Conservation (phyloP, 139 green algal genomes). For the Deuterostichococcus epilithicus region DNA sequence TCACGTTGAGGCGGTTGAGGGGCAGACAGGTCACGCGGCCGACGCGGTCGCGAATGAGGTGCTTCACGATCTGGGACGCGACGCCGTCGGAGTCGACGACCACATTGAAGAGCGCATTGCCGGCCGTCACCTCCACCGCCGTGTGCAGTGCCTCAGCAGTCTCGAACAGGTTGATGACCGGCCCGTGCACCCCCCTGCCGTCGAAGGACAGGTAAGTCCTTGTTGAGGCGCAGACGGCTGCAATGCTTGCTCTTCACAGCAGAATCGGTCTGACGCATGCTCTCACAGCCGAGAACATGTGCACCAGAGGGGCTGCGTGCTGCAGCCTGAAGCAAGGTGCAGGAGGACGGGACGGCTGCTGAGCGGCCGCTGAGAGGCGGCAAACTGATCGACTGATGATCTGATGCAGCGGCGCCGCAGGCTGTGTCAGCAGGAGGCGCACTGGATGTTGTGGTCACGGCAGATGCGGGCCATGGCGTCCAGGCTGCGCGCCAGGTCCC, state of each 20-base stretch:
- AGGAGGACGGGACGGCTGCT: no score
- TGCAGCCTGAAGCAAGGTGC: no score
- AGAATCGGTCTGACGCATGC: no score
- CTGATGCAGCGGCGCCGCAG: no score
- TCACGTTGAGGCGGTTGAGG: constrained; percentile 66
- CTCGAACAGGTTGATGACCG: constrained; percentile 89
- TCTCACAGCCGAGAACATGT: no score
- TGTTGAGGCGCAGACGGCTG: no score
- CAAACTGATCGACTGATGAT: no score
- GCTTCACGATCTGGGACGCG: constrained; percentile 58
- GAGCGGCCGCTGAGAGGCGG: no score
- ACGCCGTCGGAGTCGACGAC: constrained; percentile 82
- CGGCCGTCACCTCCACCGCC: constrained; percentile 82
- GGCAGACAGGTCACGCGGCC: constrained; percentile 94
- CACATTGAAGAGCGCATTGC: constrained; percentile 62
- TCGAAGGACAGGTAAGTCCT: no score
- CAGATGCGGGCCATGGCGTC: constrained; percentile 52
- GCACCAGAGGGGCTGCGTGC: no score
- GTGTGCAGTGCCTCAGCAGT: constrained; percentile 59
- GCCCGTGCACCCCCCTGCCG: constrained; percentile 75
- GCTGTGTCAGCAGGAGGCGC: not conserved
- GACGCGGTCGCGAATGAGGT: constrained; percentile 62
- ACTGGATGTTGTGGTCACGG: constrained; percentile 53
- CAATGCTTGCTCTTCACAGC: no score
- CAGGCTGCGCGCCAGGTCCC: constrained; percentile 68